Percentiles rank a stretch among this genome's conserved stretches.
Conservation (phyloP, 371 early-diverging fungal genomes). For the Mucor irregularis region DNA sequence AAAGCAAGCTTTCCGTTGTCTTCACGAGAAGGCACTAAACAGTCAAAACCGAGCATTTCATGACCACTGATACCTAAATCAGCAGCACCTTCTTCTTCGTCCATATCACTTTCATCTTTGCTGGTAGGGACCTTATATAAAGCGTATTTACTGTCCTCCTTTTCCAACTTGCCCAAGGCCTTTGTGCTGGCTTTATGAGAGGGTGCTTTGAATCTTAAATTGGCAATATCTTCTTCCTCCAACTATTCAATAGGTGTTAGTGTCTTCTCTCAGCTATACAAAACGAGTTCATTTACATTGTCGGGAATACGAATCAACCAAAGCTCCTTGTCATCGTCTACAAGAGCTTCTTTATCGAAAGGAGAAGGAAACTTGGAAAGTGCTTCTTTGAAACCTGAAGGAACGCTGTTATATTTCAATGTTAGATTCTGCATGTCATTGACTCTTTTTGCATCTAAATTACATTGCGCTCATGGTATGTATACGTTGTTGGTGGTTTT, state of each 20-base stretch:
- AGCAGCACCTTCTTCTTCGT: constrained; percentile 13
- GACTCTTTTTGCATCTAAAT: not conserved
- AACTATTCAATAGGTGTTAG: too few species aligned
- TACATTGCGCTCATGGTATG: not conserved
- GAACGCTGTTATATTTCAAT: constrained; percentile 5
- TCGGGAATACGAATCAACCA: constrained; percentile 53
- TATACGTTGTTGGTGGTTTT: not conserved
- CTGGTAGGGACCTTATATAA: constrained; percentile 37
- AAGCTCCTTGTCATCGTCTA: constrained; percentile 46
- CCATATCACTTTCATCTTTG: constrained; percentile 3
- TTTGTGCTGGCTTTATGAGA: constrained; percentile 8
- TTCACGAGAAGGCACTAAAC: constrained; percentile 36
- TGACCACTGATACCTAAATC: constrained; percentile 50
- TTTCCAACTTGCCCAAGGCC: constrained; percentile 33
- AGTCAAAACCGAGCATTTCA: constrained; percentile 48
- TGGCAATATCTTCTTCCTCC: too few species aligned
- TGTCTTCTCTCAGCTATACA: not conserved
- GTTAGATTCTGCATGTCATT: not conserved
- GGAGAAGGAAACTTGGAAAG: constrained; percentile 20
- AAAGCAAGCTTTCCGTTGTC: constrained; percentile 34
- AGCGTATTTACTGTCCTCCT: constrained; percentile 25
- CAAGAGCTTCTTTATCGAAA: constrained; percentile 27
- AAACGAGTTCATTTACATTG: constrained; percentile 23
- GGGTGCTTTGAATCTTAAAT: constrained; percentile 31
- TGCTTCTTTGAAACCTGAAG: constrained; percentile 19